Evolutionary conservation across 306 rosid species (phyloP).

Genomic region (Prunus davidiana): DNA sequence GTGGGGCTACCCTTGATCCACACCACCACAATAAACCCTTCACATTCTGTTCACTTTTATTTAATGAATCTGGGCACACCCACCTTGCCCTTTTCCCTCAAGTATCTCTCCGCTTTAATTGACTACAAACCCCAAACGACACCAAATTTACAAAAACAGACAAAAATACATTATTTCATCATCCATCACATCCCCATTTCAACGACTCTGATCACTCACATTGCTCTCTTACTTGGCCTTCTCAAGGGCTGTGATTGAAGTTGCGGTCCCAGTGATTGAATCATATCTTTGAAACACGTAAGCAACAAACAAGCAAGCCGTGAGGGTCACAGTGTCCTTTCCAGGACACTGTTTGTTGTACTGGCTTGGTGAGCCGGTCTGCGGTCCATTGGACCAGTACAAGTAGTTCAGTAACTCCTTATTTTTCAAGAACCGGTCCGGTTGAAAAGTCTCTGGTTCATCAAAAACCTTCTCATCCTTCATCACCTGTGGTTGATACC

Average conservation of each 20-base stretch:
- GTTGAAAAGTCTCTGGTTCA: constrained; percentile 67
- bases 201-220: neutral
- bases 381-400: constrained; percentile 96
- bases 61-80: neutral
- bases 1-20: neutral
- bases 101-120: neutral
- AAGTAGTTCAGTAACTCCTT: constrained; percentile 57
- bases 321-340: constrained; percentile 64
- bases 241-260: constrained; percentile 57
- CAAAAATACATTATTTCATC: neutral
- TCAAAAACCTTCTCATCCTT: constrained; percentile 53
- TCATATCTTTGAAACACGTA: constrained; percentile 62
- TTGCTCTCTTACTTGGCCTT: constrained; percentile 39
- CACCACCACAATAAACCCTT: neutral
- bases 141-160: neutral
- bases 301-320: constrained; percentile 59
- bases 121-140: neutral
- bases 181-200: neutral
- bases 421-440: constrained; percentile 64
- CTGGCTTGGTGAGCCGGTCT: constrained; percentile 49
- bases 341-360: constrained; percentile 82
- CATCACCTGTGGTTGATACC: constrained; percentile 74
- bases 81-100: neutral
- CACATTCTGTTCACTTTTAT: neutral
- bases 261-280: constrained; percentile 50